Conservation (phyloP, 2,329 filamentous ascomycete genomes). For the Fulvia fulva region DNA sequence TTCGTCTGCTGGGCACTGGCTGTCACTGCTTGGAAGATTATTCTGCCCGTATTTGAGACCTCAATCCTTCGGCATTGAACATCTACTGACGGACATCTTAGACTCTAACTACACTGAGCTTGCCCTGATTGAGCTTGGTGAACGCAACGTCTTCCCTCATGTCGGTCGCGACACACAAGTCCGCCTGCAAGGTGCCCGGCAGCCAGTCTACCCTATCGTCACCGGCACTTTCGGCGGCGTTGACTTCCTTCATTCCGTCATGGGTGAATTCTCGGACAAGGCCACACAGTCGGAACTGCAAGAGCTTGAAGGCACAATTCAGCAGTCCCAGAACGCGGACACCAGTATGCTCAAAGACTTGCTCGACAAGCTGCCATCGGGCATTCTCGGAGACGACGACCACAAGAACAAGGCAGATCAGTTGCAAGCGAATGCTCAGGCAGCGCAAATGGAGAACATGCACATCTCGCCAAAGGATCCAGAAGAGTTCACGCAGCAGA, state of each 20-base stretch:
- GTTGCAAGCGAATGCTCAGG: constrained; percentile 70
- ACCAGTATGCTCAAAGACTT: constrained; percentile 77
- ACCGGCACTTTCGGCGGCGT: constrained; percentile 94
- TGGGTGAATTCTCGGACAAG: constrained; percentile 77
- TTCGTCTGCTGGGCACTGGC: constrained; percentile 80
- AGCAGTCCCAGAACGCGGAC: constrained; percentile 55
- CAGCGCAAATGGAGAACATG: constrained; percentile 71
- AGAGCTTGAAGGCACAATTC: constrained; percentile 78
- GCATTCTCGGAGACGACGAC: constrained; percentile 71
- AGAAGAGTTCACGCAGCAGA: constrained; percentile 77
- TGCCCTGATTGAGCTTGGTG: constrained; percentile 80
- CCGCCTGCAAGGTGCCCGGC: constrained; percentile 61
- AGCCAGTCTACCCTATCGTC: constrained; percentile 72
- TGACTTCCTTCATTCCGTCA: constrained; percentile 75
- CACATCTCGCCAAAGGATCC: constrained; percentile 72
- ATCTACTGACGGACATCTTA: too few relatives aligned
- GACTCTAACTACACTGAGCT: constrained; percentile 89
- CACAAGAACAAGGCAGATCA: constrained; percentile 73
- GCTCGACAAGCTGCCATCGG: constrained; percentile 74
- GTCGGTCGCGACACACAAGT: constrained; percentile 73
- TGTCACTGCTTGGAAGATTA: constrained; percentile 91
- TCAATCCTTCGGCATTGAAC: too few relatives aligned
- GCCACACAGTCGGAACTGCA: constrained; percentile 86
- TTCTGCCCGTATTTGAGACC: constrained; percentile 55
- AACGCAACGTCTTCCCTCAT: constrained; percentile 78